Conservation (phyloP, 2,329 filamentous ascomycete genomes). For the Triangularia setosa region DNA sequence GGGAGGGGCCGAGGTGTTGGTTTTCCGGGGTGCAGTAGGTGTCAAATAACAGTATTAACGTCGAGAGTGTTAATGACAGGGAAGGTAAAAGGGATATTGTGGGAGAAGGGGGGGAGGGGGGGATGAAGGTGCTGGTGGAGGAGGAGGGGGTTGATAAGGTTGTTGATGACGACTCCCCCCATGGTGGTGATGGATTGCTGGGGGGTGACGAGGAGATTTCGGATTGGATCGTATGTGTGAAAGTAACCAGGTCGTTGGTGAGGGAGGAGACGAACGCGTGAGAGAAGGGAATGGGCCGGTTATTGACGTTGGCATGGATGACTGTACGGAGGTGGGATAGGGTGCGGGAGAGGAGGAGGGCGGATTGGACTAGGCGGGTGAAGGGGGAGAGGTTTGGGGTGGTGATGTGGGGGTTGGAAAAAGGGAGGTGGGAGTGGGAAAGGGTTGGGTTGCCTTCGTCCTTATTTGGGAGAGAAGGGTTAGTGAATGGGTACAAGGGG, state of each 20-base stretch:
- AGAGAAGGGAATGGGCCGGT: slow-evolving; percentile 18
- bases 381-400: slow-evolving; percentile 46
- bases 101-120: neutral
- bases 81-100: slow-evolving; percentile 17
- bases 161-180: too few relatives aligned
- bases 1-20: slow-evolving; percentile 18
- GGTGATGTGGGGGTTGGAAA: slow-evolving; percentile 34
- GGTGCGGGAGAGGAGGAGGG: slow-evolving; percentile 34
- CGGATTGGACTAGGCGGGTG: slow-evolving; percentile 44
- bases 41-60: slow-evolving; percentile 32
- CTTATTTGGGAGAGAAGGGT: slow-evolving; percentile 26
- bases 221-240: slow-evolving; percentile 13
- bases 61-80: slow-evolving; percentile 23
- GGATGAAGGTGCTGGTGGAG: neutral
- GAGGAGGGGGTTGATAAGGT: neutral
- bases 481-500: neutral
- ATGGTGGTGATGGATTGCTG: neutral
- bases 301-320: slow-evolving; percentile 11
- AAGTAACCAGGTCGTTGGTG: slow-evolving; percentile 16
- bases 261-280: slow-evolving; percentile 20
- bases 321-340: slow-evolving; percentile 28
- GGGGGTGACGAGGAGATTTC: neutral
- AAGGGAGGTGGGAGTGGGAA: slow-evolving; percentile 27
- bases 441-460: slow-evolving; percentile 35
- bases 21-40: slow-evolving; percentile 35